Base-by-base conservation (phyloP, 352 stramenopile genomes). In the Phytophthora podocarpi region DNA sequence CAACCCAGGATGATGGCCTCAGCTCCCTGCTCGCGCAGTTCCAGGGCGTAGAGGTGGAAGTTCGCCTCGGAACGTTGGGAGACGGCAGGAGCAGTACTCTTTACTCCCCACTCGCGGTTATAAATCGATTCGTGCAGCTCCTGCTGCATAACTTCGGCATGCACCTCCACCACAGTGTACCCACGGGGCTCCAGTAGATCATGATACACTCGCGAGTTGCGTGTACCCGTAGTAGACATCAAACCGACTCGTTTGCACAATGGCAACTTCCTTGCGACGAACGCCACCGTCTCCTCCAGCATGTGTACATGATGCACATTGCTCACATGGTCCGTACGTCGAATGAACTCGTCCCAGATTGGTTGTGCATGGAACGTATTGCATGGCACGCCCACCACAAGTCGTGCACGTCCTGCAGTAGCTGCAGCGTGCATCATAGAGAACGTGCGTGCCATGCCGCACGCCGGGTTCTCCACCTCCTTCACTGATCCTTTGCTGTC, bases 121-220 rank as follows among this genome's bases (percentile, higher is more conserved):
- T 89, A 91, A 61, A 91, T 89, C 8, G 80, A 86, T 32, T 89
- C 84, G 48, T 91, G 79, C 11, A 91, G 66, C 37, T 89, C 84
- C 10, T 73, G 65, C 34, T 93, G 83, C 36, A 81, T 60, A 7
- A 58, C 37, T 36, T 49, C 45, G n/a, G 62, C 31, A 32, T 61
- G 49, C 15, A 93, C 71, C 52, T 93, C 77, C 9, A 91, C 60
- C 32, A 91, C 69, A 0, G 39, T 58, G 56, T 81, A 93, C 6
- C 84, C 84, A 7, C 72, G 41, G 7, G 81, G 80, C 62, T 86
- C 74, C 21, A 91, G 53, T 21, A 90, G 65, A 63, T 89, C 77
- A 70, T 93, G 76, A 48, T 88, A 90, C 18, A 89, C 82, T 4
- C 81, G 76, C 12, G 76, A 86, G 11, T 79, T 51, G 8, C 82